Evolutionary conservation across 345 rosid species (phyloP).

Genomic region (Brassica nigra): DNA sequence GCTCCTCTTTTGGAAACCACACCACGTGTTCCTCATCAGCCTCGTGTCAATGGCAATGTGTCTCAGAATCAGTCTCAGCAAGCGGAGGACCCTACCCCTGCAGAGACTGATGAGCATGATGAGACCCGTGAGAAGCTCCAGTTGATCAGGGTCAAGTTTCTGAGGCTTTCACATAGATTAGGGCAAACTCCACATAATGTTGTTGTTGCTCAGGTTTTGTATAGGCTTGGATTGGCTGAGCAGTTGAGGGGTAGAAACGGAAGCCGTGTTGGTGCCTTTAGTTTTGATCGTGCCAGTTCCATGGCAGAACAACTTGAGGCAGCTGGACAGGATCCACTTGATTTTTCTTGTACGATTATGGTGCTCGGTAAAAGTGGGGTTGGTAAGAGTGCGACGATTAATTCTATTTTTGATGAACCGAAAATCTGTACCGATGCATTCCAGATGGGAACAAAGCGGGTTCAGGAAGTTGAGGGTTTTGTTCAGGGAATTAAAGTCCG

Average conservation of each 20-base stretch:
- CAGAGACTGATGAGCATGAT: constrained; percentile 74
- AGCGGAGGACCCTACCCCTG: constrained; percentile 59
- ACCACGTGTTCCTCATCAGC: constrained; percentile 67
- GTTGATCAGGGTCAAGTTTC: constrained; percentile 90
- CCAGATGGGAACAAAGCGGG: constrained; percentile 82
- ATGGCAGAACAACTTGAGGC: constrained; percentile 96
- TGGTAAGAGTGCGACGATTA: constrained; percentile 96
- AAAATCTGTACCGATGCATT: constrained; percentile 83
- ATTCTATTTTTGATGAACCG: constrained; percentile 94
- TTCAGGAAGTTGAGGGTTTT: constrained; percentile 88
- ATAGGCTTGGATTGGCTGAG: constrained; percentile 91
- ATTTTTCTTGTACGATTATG: constrained; percentile 98
- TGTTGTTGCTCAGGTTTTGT: constrained; percentile 96
- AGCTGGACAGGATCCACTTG: constrained; percentile 53
- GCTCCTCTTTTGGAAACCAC: constrained; percentile 82
- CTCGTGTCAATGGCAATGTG: constrained; percentile 72
- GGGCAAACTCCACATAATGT: constrained; percentile 99
- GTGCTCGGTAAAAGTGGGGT: constrained; percentile 96
- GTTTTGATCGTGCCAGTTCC: constrained; percentile 98
- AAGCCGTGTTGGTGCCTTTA: constrained; percentile 94
- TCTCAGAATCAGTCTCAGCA: constrained; percentile 67
- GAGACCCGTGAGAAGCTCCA: constrained; percentile 98
- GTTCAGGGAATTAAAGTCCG: constrained; percentile 95
- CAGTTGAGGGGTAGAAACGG: constrained; percentile 96
- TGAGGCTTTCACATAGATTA: constrained; percentile 92